A percentile compares a stretch with the other conserved stretches of the same genome.
Evolutionary conservation across 805 yeast genomes (phyloP).

Genomic region (Starmerella sirachaensis): DNA sequence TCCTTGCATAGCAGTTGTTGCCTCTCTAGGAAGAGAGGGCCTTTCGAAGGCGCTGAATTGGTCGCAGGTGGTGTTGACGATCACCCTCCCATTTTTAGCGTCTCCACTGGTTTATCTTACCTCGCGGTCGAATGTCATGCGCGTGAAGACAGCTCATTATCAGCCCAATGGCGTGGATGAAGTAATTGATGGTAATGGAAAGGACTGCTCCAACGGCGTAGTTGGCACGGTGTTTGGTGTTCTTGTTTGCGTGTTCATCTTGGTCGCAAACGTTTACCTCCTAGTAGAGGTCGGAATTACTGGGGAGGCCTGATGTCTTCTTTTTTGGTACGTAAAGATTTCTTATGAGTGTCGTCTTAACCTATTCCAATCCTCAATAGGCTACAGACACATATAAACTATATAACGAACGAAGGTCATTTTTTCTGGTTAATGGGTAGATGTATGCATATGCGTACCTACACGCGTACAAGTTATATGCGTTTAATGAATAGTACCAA

Average conservation of each 20-base stretch:
- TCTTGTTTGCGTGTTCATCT: constrained; percentile 57
- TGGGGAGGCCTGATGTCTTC: no score
- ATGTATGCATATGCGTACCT: no score
- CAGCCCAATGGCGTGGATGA: constrained; percentile 3
- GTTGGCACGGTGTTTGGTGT: constrained; percentile 40
- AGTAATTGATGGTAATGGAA: constrained; percentile 11
- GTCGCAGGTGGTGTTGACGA: constrained; percentile 75
- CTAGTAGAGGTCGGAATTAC: constrained; percentile 36
- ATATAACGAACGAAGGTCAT: no score
- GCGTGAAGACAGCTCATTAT: constrained; percentile 17
- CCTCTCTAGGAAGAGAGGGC: constrained; percentile 63
- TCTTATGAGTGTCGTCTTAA: no score
- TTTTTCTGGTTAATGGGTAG: no score
- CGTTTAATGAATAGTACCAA: no score
- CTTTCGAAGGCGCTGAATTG: constrained; percentile 61
- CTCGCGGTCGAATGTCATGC: constrained; percentile 56
- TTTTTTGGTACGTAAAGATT: no score
- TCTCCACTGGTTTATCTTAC: constrained; percentile 83
- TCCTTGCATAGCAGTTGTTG: constrained; percentile 66
- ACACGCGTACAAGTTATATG: no score
- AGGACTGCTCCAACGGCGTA: constrained; percentile 43
- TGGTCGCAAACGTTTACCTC: constrained; percentile 58
- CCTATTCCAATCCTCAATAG: no score
- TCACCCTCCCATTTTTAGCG: constrained; percentile 69
- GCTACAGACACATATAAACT: no score